Evolutionary conservation across 1,284 basidiomycete species (phyloP).

Genomic region (Trametes sp.): DNA sequence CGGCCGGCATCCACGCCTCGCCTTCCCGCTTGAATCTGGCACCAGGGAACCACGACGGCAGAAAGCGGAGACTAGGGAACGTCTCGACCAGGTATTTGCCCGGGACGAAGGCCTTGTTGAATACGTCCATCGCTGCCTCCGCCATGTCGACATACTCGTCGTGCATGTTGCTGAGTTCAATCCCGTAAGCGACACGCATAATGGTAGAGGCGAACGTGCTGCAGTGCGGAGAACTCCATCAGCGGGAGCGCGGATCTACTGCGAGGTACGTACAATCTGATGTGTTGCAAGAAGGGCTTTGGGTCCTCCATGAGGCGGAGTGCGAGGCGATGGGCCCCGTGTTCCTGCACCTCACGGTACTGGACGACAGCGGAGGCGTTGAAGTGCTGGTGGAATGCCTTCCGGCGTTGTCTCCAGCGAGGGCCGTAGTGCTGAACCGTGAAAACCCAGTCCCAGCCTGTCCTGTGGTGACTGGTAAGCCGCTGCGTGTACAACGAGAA

Average conservation of each 20-base stretch:
- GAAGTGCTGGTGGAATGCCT: constrained; percentile 23
- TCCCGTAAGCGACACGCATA: constrained; percentile 42
- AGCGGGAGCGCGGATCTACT: no score
- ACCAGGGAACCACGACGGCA: constrained; percentile 32
- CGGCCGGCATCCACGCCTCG: neutral
- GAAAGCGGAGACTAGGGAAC: constrained; percentile 21
- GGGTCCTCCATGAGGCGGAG: neutral
- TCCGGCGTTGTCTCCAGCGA: constrained; percentile 19
- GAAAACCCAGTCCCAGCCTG: constrained; percentile 19
- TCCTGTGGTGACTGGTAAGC: neutral
- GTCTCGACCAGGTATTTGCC: constrained; percentile 30
- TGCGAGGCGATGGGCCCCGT: neutral
- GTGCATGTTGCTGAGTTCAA: constrained; percentile 34
- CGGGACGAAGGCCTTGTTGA: constrained; percentile 14
- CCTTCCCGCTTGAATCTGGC: constrained; percentile 15
- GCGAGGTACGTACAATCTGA: constrained; percentile 3
- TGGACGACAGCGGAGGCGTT: neutral
- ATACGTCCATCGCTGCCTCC: constrained; percentile 8
- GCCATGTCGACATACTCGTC: constrained; percentile 27
- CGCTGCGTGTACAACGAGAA: neutral
- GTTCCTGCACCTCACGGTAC: constrained; percentile 9
- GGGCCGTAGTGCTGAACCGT: constrained; percentile 14
- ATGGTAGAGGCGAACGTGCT: constrained; percentile 22
- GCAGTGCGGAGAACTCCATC: no score
- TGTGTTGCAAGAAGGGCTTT: constrained; percentile 1